These are phyloP conservation scores for Naegleria fowleri DNA, from an alignment of 208 protist genomes.

Conservation along the genomic window DNA sequence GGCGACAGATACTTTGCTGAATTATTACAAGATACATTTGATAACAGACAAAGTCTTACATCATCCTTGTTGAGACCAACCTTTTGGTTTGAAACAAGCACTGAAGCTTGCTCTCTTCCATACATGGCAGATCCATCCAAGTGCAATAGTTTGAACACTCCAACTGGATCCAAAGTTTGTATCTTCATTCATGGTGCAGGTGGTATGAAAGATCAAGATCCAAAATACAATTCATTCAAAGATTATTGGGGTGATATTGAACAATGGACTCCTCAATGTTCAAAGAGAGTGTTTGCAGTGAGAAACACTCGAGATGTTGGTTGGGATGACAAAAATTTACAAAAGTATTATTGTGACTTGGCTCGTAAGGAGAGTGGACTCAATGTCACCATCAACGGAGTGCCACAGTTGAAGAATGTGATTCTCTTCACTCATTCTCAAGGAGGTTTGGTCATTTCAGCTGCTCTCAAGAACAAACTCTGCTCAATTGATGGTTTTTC, in stretches of 20 bases:
- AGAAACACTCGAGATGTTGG: neutral
- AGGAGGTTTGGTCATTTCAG: neutral
- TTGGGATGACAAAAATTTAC: neutral
- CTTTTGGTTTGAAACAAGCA: neutral
- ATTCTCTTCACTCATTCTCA: neutral
- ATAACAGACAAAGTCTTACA: neutral
- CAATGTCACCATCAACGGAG: neutral
- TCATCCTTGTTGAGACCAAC: neutral
- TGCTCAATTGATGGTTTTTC: neutral
- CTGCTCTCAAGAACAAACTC: neutral
- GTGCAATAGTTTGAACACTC: neutral
- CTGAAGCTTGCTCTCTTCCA: neutral
- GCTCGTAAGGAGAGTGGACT: neutral
- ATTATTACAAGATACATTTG: neutral
- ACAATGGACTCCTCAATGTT: slow-evolving; percentile 10
- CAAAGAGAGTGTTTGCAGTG: neutral
- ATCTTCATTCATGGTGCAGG: slow-evolving; percentile 18
- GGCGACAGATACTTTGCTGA: neutral
- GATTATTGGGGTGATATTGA: slow-evolving; percentile 20
- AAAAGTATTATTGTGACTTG: neutral
- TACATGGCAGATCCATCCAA: neutral
- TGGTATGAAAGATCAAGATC: neutral
- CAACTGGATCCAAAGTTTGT: neutral
- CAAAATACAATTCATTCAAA: neutral
- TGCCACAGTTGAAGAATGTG: neutral